phyloP scores from a whole-genome alignment of 768 basidiomycete species.

The Boletus pseudopeckii region DNA sequence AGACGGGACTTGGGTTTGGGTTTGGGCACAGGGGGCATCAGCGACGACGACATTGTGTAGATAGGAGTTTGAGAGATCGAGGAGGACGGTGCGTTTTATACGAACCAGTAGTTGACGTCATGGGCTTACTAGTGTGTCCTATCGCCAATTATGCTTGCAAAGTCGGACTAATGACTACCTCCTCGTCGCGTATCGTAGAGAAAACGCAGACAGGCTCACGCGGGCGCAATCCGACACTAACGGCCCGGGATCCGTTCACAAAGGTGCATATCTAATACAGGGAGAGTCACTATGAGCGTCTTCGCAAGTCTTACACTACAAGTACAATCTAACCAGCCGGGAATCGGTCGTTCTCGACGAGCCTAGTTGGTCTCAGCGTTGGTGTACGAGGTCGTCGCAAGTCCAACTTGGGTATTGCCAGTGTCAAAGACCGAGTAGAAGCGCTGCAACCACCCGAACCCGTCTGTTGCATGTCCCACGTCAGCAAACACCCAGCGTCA shows the following conservation, averaged over 20 bases:
- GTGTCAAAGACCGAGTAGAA: constrained; percentile 57
- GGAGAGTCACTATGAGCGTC: neutral
- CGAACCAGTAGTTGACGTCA: neutral
- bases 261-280: neutral
- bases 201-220: neutral
- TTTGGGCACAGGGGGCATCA: constrained; percentile 21
- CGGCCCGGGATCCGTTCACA: neutral
- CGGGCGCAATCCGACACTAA: neutral
- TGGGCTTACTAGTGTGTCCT: neutral
- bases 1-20: constrained; percentile 33
- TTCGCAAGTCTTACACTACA: neutral
- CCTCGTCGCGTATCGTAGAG: too few relatives aligned
- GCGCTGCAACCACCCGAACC: constrained; percentile 56
- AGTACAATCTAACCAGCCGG: neutral
- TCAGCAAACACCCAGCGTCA: neutral
- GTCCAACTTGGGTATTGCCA: constrained; percentile 18
- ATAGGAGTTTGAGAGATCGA: neutral
- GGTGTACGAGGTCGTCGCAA: constrained; percentile 39
- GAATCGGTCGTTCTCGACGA: neutral
- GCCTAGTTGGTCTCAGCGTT: constrained; percentile 38
- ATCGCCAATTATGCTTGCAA: neutral
- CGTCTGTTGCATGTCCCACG: constrained; percentile 35
- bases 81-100: neutral
- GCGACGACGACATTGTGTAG: constrained; percentile 4
- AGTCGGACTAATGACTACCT: too few relatives aligned